Evolutionary conservation across 2,329 filamentous ascomycete genomes (phyloP).

Genomic region (Colletotrichum trifolii): DNA sequence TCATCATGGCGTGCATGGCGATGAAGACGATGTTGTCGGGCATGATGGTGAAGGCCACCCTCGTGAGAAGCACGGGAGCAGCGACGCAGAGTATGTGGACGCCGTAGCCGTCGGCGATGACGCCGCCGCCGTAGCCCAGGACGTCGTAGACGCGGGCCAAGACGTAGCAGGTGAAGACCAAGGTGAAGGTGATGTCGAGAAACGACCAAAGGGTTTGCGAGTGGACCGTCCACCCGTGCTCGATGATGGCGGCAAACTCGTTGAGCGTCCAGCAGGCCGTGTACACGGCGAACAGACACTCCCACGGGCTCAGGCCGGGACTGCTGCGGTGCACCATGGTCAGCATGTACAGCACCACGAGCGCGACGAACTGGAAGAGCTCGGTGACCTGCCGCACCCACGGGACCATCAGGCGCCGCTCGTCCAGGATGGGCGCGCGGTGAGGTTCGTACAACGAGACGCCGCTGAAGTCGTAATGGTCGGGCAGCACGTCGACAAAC

Average conservation of each 20-base stretch:
- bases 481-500: conserved; percentile 78
- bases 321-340: conserved; percentile 70
- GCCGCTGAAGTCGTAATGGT: conserved; percentile 77
- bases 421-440: conserved; percentile 73
- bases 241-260: conserved; percentile 72
- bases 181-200: conserved; percentile 74
- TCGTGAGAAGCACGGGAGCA: conserved; percentile 74
- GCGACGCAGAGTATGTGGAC: conserved; percentile 74
- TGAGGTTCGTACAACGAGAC: conserved; percentile 77
- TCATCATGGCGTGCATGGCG: conserved; percentile 78
- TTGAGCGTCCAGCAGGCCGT: conserved; percentile 75
- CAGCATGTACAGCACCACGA: conserved; percentile 70
- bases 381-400: conserved; percentile 76
- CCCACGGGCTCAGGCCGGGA: conserved; percentile 57
- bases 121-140: conserved; percentile 14
- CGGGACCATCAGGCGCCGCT: conserved; percentile 77
- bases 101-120: conserved; percentile 63
- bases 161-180: conserved; percentile 72
- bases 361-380: conserved; percentile 70
- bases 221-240: conserved; percentile 75
- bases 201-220: conserved; percentile 82
- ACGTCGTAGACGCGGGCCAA: conserved; percentile 67
- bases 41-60: conserved; percentile 78
- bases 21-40: conserved; percentile 82
- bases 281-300: conserved; percentile 72